These are phyloP conservation scores for Collybia nuda DNA, from an alignment of 768 basidiomycete genomes.

Conservation along the genomic window DNA sequence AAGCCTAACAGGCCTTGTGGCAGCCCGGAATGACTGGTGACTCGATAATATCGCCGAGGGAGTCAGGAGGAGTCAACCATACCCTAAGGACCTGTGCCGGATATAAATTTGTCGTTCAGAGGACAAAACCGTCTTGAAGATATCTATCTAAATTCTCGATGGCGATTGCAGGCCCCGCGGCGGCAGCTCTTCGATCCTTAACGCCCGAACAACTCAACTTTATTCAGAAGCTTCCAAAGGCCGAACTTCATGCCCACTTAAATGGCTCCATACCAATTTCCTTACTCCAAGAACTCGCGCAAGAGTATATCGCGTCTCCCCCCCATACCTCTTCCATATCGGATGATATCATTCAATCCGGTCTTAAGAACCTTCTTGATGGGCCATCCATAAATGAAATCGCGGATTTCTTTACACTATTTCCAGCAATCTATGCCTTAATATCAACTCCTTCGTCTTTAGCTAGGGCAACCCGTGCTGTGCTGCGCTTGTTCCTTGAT, in stretches of 20 bases:
- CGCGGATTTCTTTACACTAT: conserved; percentile 72
- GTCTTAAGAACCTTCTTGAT: conserved; percentile 36
- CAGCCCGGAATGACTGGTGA: no score
- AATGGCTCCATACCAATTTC: conserved; percentile 80
- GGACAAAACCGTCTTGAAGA: no score
- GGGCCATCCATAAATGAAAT: conserved; percentile 52
- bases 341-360: conserved; percentile 26
- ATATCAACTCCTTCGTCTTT: conserved; percentile 62
- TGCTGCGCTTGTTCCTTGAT: conserved; percentile 63
- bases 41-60: no score
- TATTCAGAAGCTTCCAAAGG: conserved; percentile 67
- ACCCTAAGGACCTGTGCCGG: no score
- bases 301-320: conserved; percentile 27
- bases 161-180: conserved; percentile 41
- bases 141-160: neutral
- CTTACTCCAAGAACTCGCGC: conserved; percentile 61
- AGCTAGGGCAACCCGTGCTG: conserved; percentile 56
- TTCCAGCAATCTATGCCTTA: conserved; percentile 77
- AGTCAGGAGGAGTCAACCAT: no score
- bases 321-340: conserved; percentile 11
- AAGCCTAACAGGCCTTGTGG: no score
- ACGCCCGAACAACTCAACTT: conserved; percentile 52
- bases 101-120: no score
- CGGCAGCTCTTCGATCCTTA: conserved; percentile 55
- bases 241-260: conserved; percentile 84